These are phyloP conservation scores for Zizania palustris DNA, from an alignment of 202 grass and related monocot genomes.

Conservation along the genomic window DNA sequence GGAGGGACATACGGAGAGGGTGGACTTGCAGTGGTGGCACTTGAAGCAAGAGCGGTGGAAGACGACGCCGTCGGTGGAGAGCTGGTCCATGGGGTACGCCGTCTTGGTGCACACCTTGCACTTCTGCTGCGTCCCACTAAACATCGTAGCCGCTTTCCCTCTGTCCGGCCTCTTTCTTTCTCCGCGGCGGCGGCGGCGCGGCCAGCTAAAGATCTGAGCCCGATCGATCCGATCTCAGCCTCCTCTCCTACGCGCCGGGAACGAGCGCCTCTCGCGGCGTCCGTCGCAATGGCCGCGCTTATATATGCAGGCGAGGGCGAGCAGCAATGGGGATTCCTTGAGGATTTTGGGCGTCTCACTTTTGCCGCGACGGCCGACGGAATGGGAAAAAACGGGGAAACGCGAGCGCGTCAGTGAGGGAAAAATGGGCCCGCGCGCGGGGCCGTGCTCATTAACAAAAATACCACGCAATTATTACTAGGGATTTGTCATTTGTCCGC, in stretches of 20 bases:
- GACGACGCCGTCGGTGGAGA: constrained; percentile 68
- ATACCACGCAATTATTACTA: constrained; percentile 21
- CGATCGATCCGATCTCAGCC: constrained; percentile 33
- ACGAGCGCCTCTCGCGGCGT: not conserved
- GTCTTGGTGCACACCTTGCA: constrained; percentile 94
- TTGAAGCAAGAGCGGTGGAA: constrained; percentile 89
- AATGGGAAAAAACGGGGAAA: constrained; percentile 33
- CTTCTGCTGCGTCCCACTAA: constrained; percentile 81
- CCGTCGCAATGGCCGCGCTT: constrained; percentile 38
- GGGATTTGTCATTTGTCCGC: too few relatives aligned
- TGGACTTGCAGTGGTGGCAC: constrained; percentile 92
- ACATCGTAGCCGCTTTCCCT: constrained; percentile 22
- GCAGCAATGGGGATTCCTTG: constrained; percentile 48
- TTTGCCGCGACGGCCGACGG: constrained; percentile 62
- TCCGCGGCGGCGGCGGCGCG: not conserved
- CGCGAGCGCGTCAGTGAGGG: not conserved
- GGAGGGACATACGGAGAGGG: constrained; percentile 71
- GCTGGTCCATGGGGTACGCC: constrained; percentile 92
- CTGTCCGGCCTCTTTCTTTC: too few relatives aligned
- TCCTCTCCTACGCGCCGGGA: constrained; percentile 3
- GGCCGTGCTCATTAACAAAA: constrained; percentile 25
- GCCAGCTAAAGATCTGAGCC: constrained; percentile 32
- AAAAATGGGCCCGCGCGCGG: not conserved
- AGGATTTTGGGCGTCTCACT: constrained; percentile 31
- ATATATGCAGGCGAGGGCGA: constrained; percentile 23